Conservation (phyloP, 2,329 filamentous ascomycete genomes). For the Exutisphaerella laricina region DNA sequence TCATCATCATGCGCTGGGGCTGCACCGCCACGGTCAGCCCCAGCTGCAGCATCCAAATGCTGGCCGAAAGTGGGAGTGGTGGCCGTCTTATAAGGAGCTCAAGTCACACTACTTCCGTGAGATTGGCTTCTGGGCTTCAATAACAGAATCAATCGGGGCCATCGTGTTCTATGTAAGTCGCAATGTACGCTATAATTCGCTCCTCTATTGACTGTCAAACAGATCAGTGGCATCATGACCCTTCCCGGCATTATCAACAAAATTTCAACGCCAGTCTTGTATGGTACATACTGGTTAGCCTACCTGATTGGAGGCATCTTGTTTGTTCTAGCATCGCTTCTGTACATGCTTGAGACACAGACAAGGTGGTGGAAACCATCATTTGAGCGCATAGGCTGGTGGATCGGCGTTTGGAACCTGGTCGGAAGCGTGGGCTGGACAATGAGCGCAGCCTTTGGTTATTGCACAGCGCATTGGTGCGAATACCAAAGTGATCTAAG, state of each 20-base stretch:
- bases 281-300: constrained; percentile 25
- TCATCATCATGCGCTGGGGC: constrained; percentile 6
- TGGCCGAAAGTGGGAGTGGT: constrained; percentile 27
- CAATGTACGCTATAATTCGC: background rate
- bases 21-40: constrained; percentile 4
- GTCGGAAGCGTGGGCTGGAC: constrained; percentile 28
- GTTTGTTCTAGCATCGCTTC: constrained; percentile 25
- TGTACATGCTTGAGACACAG: constrained; percentile 31
- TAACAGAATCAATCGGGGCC: constrained; percentile 24
- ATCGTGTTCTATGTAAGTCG: constrained; percentile 23
- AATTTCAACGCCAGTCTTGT: constrained; percentile 10
- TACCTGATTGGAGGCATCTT: constrained; percentile 25
- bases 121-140: constrained; percentile 30
- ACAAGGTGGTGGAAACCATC: constrained; percentile 28
- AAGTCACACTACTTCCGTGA: constrained; percentile 26
- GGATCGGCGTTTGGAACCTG: constrained; percentile 27
- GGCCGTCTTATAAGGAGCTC: constrained; percentile 20
- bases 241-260: constrained; percentile 27
- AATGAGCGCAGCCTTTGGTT: constrained; percentile 28
- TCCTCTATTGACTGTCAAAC: background rate
- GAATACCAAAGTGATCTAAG: constrained; percentile 24
- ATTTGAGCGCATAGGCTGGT: constrained; percentile 25
- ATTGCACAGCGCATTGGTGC: constrained; percentile 23
- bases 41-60: constrained; percentile 10
- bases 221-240: constrained; percentile 26